A percentile compares a stretch with the other conserved stretches of the same genome.
These are phyloP conservation scores for Lanmaoa rubissima DNA, from an alignment of 768 basidiomycete species.

Conservation along the genomic window DNA sequence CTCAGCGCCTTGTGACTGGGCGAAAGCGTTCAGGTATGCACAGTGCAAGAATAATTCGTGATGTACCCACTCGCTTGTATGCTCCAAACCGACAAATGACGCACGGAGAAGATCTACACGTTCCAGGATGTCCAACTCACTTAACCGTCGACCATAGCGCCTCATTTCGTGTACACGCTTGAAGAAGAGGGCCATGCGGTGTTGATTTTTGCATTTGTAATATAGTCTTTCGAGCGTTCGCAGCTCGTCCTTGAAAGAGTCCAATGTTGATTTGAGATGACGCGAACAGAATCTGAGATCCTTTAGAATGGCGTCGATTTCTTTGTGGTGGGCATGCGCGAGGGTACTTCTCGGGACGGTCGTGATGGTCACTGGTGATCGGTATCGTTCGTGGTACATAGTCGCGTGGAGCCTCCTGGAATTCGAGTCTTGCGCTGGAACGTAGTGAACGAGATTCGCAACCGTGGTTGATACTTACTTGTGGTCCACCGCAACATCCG, in stretches of 20 bases:
- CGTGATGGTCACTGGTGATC: slow-evolving; percentile 6
- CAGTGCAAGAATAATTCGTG: not conserved
- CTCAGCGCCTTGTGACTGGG: slow-evolving; percentile 51
- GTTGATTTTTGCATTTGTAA: slow-evolving; percentile 81
- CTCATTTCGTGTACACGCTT: slow-evolving; percentile 56
- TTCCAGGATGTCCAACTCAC: slow-evolving; percentile 17
- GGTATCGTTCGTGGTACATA: slow-evolving; percentile 5
- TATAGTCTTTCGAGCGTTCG: slow-evolving; percentile 63
- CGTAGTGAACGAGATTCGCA: not conserved
- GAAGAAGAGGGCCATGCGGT: slow-evolving; percentile 56
- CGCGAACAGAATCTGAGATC: slow-evolving; percentile 55
- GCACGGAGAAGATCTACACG: slow-evolving; percentile 27
- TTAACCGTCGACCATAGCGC: slow-evolving; percentile 35
- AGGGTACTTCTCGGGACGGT: slow-evolving; percentile 20
- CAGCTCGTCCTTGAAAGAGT: slow-evolving; percentile 29
- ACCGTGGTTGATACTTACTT: no score
- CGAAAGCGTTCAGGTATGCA: not conserved
- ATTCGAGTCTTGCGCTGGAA: not conserved
- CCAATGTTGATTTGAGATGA: slow-evolving; percentile 46
- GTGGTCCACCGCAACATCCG: not conserved
- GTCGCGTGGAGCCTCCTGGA: no score
- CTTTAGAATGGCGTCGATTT: slow-evolving; percentile 59
- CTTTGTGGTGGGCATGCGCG: slow-evolving; percentile 29
- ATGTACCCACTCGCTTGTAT: slow-evolving; percentile 24
- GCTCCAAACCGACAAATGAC: slow-evolving; percentile 28